Base-by-base conservation (phyloP, 805 yeast species). In the Metschnikowia orientalis region DNA sequence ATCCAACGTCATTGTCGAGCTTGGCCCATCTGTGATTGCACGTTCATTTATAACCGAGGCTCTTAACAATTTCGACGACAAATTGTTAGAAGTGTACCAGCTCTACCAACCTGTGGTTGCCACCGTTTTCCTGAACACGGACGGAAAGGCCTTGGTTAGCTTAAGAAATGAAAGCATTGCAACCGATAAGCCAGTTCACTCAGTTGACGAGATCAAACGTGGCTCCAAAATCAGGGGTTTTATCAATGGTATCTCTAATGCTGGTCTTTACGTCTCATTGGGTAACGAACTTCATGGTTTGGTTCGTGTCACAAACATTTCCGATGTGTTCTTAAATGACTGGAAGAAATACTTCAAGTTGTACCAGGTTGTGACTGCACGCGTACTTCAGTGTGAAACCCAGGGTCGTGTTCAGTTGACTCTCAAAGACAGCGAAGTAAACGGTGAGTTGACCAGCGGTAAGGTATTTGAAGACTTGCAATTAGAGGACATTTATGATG, bases 181-280 rank as follows among this genome's bases (percentile, higher is more conserved):
- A 8, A 65, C 59, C 34, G 81, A 80, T 46, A 75, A 67, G 47
- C 49, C 58, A 5, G 69, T 83, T 25, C 50, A 50, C 6, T 53
- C 77, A 2, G 51, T 67, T 23, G 54, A 65, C 4, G 89, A 83
- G 43, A 51, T 88, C 38, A 61, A 65, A 30, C 69, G 74, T 35
- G 95, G 95, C 24, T 81, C 77, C 38, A 69, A 86, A 49, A 79
- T 89, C 26, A 73, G 78, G 44, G 97, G 95, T n/a, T 81, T 80
- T 44, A 75, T 90, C 34, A 81, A 79, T 51, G 77, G 77, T 40
- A 71, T 88, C 29, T 74, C 83, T 9, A 79, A 81, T 45, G 73
- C 77, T 37, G 95, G 95, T 54, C 57, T 90, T 16, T 86, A 81
- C 53, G 81, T 90, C 30, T 70, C 83, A 13, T 62, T 90, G 44